phyloP scores from a whole-genome alignment of 805 yeast genomes.

The Sugiyamaella mastotermitis region DNA sequence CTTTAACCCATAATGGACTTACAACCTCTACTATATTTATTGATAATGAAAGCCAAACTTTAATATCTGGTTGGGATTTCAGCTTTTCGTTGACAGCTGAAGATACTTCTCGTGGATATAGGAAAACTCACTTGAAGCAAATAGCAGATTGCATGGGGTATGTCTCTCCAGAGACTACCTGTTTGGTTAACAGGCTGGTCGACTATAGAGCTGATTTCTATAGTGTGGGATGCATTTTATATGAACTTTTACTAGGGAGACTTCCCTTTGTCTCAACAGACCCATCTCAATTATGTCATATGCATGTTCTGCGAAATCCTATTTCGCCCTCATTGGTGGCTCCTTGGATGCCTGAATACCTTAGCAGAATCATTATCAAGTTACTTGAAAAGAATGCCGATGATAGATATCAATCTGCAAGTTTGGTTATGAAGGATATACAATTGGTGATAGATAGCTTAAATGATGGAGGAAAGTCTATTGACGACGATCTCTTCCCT shows the following conservation, averaged over 20 bases:
- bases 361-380: slow-evolving; percentile 38
- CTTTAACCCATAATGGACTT: slow-evolving; percentile 44
- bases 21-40: slow-evolving; percentile 36
- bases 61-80: slow-evolving; percentile 45
- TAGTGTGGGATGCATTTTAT: slow-evolving; percentile 44
- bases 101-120: slow-evolving; percentile 36
- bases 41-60: slow-evolving; percentile 33
- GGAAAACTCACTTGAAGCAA: slow-evolving; percentile 36
- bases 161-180: slow-evolving; percentile 46
- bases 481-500: slow-evolving; percentile 13
- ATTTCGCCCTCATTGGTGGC: slow-evolving; percentile 34
- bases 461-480: slow-evolving; percentile 12
- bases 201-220: slow-evolving; percentile 46
- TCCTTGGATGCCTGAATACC: slow-evolving; percentile 20
- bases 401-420: slow-evolving; percentile 35
- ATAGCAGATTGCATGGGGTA: slow-evolving; percentile 39
- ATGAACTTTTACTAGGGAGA: slow-evolving; percentile 41
- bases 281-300: slow-evolving; percentile 34
- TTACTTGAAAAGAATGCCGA: slow-evolving; percentile 37
- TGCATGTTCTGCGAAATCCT: slow-evolving; percentile 39
- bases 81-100: slow-evolving; percentile 38
- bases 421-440: slow-evolving; percentile 35
- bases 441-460: slow-evolving; percentile 17
- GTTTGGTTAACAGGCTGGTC: slow-evolving; percentile 34
- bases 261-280: slow-evolving; percentile 40